These are phyloP conservation scores for Arabis alpina DNA, from an alignment of 345 rosid genomes.

Conservation along the genomic window DNA sequence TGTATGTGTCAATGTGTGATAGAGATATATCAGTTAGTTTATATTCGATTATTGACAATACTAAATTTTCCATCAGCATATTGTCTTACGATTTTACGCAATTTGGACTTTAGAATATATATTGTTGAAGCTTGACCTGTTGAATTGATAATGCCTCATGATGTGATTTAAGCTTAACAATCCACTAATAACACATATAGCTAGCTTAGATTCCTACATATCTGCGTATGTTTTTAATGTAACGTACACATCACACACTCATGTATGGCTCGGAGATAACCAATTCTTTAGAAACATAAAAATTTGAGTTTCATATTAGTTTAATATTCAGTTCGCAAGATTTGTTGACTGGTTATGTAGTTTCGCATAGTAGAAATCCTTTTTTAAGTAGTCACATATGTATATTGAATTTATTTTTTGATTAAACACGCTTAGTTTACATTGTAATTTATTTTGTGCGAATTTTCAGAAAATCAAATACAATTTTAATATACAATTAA, in stretches of 20 bases:
- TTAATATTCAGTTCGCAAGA: too few relatives aligned
- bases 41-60: conserved; percentile 27
- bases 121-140: conserved; percentile 21
- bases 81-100: conserved; percentile 18
- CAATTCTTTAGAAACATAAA: not conserved
- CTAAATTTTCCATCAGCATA: conserved; percentile 2
- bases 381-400: too few relatives aligned
- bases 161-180: conserved; percentile 35
- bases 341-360: too few relatives aligned
- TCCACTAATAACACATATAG: conserved; percentile 23
- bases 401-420: too few relatives aligned
- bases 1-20: not conserved
- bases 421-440: too few relatives aligned
- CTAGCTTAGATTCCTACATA: conserved; percentile 12
- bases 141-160: conserved; percentile 26
- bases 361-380: too few relatives aligned
- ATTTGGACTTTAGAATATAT: conserved; percentile 27
- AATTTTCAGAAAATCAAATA: too few relatives aligned
- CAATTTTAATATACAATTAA: too few relatives aligned
- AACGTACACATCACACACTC: conserved; percentile 25
- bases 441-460: too few relatives aligned
- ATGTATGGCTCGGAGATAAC: conserved; percentile 18
- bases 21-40: conserved; percentile 23
- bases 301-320: not conserved
- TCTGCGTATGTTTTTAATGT: conserved; percentile 4